Base-by-base conservation (phyloP, 2,329 filamentous ascomycete species). In the Didymosphaeria variabile region DNA sequence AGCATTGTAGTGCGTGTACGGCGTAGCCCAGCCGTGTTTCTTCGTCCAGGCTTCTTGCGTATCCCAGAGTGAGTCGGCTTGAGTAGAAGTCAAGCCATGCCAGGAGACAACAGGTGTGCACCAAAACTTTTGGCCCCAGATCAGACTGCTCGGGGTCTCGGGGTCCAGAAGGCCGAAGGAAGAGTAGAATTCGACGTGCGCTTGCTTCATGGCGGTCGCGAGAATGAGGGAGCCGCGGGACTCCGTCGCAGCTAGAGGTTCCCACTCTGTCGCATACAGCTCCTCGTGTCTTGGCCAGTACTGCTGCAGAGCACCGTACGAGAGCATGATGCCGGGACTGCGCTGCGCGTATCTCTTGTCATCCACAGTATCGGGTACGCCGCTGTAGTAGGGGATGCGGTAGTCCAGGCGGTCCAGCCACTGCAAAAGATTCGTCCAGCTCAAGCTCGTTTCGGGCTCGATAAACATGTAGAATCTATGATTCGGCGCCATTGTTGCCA, bases 111-210 rank as follows among this genome's bases (percentile, higher is more conserved):
- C 77, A 5, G 81, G 79, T 0, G 66, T 61, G 61, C 82, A 84
- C 81, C 81, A 83, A 19, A 80, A 72, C 38, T 68, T 71, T 12
- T 70, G 53, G 1, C 71, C 74, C 72, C 75, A 83, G 42, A 79
- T 75, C 31, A 83, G 70, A 0, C 76, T 78, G 38, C 67, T 66
- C 5, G 79, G 79, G 21, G 76, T 79, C 58, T 81, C 80, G 44
- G 79, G 74, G 62, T 83, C 81, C 13, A 83, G 73, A 53, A 81
- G 73, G 0, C 81, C 81, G 69, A 76, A 82, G 0, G 77, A 73
- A 23, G 72, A 72, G 6, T 78, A 76, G 19, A 79, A 69, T 26
- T 75, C 73, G 19, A 79, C 74, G 19, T 72, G 71, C 10, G 75
- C 72, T 8, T 80, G 71, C 8, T 61, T 58, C 32, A 80, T 67